phyloP scores from a whole-genome alignment of 371 early-diverging fungal genomes.

The Sporodiniella umbellata region DNA sequence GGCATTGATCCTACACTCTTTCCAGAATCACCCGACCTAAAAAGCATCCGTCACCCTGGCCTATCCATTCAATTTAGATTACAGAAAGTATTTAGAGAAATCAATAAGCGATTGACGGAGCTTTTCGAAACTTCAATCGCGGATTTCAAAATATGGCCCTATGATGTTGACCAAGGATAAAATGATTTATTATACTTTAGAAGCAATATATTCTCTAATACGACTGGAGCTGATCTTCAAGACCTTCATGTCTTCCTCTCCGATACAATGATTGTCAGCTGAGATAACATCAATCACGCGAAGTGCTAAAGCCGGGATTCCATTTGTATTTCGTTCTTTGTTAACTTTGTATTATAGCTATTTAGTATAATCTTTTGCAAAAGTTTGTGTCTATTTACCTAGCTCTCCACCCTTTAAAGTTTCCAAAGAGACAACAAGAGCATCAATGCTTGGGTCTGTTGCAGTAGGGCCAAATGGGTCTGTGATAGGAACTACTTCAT shows the following conservation, averaged over 20 bases:
- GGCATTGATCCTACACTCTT: slow-evolving; percentile 33
- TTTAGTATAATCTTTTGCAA: neutral
- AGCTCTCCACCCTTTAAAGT: slow-evolving; percentile 75
- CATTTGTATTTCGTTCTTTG: slow-evolving; percentile 47
- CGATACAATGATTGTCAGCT: slow-evolving; percentile 29
- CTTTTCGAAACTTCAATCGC: slow-evolving; percentile 41
- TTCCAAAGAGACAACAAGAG: slow-evolving; percentile 87
- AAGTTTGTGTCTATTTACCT: slow-evolving; percentile 34
- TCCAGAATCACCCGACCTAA: slow-evolving; percentile 24
- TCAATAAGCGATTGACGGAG: slow-evolving; percentile 43
- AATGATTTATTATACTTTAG: neutral
- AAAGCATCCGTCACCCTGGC: slow-evolving; percentile 32
- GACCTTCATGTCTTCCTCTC: slow-evolving; percentile 40
- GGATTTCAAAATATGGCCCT: slow-evolving; percentile 46
- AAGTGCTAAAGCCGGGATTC: slow-evolving; percentile 58
- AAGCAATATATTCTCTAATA: slow-evolving; percentile 50
- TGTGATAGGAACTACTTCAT: slow-evolving; percentile 67
- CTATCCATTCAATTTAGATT: slow-evolving; percentile 5
- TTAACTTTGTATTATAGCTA: slow-evolving; percentile 53
- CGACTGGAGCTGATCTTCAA: slow-evolving; percentile 73
- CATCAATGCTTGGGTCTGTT: slow-evolving; percentile 69
- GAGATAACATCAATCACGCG: slow-evolving; percentile 76
- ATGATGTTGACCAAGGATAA: slow-evolving; percentile 31
- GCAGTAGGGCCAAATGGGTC: slow-evolving; percentile 92
- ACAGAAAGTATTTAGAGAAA: slow-evolving; percentile 45